Evolutionary conservation across 768 basidiomycete genomes (phyloP).

Genomic region (Suillus subalutaceus): DNA sequence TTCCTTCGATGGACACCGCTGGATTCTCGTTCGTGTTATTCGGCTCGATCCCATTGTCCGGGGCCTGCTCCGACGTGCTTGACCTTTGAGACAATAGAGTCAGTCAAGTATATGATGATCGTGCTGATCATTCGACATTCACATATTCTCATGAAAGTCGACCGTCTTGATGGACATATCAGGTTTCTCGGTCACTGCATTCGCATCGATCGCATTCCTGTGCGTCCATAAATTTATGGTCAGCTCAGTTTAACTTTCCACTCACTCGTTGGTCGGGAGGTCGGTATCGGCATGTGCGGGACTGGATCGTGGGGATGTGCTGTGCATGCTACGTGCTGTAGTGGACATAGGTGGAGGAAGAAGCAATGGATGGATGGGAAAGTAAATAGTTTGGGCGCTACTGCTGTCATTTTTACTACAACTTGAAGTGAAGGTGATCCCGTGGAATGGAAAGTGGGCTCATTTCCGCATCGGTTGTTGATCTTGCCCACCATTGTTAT

Average conservation of each 20-base stretch:
- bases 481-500: too few relatives aligned
- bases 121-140: too few relatives aligned
- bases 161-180: background rate
- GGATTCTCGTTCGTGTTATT: background rate
- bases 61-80: conserved; percentile 27
- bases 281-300: background rate
- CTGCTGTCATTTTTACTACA: too few relatives aligned
- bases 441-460: too few relatives aligned
- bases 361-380: too few relatives aligned
- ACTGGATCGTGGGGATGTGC: background rate
- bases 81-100: too few relatives aligned
- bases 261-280: background rate
- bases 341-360: background rate
- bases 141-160: too few relatives aligned
- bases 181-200: background rate
- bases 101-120: too few relatives aligned
- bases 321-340: background rate
- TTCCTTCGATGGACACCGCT: background rate
- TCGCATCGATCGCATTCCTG: background rate
- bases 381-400: too few relatives aligned
- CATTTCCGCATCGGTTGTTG: too few relatives aligned
- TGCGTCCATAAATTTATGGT: too few relatives aligned
- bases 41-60: conserved; percentile 19
- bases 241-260: background rate
- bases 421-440: too few relatives aligned